These are phyloP conservation scores for Daldinia sp. DNA, from an alignment of 2,329 filamentous ascomycete species.

Conservation along the genomic window DNA sequence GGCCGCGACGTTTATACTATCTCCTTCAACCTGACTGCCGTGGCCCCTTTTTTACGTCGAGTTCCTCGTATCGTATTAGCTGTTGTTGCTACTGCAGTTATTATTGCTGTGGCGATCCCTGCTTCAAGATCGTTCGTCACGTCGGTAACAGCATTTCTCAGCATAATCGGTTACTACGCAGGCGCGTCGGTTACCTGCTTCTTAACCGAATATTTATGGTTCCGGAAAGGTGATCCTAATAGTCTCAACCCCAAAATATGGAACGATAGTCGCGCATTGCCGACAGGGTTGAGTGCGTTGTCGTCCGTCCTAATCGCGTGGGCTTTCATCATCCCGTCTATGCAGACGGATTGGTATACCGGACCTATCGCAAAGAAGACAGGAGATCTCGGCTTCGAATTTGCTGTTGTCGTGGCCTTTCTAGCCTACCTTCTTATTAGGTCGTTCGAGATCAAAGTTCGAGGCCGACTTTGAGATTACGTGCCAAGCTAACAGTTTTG, in stretches of 20 bases:
- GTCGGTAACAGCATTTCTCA: conserved; percentile 36
- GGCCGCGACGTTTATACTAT: conserved; percentile 40
- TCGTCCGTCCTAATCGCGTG: conserved; percentile 36
- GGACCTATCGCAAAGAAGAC: conserved; percentile 44
- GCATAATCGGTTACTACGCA: conserved; percentile 42
- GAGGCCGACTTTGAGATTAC: conserved; percentile 31
- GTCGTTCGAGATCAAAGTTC: conserved; percentile 33
- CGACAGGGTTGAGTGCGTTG: conserved; percentile 40
- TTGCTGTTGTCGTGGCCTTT: conserved; percentile 41
- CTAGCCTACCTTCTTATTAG: conserved; percentile 41
- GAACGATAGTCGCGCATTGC: conserved; percentile 41
- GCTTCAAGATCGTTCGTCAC: conserved; percentile 41
- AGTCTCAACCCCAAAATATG: conserved; percentile 44
- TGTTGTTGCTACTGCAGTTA: conserved; percentile 32
- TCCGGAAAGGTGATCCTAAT: conserved; percentile 41
- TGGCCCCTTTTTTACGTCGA: conserved; percentile 32
- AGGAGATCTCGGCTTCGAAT: conserved; percentile 45
- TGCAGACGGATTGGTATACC: conserved; percentile 44
- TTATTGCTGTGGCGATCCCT: conserved; percentile 41
- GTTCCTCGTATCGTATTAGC: conserved; percentile 40
- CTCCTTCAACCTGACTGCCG: conserved; percentile 38
- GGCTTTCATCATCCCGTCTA: conserved; percentile 44
- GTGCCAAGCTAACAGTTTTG: background rate
- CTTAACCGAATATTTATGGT: conserved; percentile 42
- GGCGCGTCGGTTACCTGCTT: conserved; percentile 44